Evolutionary conservation across 352 stramenopile genomes (phyloP), one percentile per base, ranked within the genome.

Genomic region (Blastocystis sp.): DNA sequence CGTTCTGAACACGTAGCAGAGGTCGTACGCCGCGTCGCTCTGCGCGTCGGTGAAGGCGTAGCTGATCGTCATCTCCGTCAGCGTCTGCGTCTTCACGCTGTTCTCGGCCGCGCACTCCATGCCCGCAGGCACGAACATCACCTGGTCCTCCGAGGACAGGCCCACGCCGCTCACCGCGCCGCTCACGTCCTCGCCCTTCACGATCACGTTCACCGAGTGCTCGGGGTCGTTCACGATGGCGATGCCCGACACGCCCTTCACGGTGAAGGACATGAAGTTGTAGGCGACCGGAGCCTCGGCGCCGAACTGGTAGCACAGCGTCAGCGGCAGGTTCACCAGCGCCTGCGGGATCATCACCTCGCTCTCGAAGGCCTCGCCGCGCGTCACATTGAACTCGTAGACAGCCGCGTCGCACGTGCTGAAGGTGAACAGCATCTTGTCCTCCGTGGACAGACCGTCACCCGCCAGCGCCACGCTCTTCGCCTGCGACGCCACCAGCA

Each of bases 1-100:
- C n/a, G 19, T 60, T 35, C 29, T 29, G 50, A 89, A 89, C 50
- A 89, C 79, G 50, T 89, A 89, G 60, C 79, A 89, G 12, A 89
- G 13, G 60, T 89, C 79, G 60, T 89, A 89, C 24, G 24, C 26
- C 45, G 51, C 31, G 33, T 85, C 74, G 21, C 41, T 67, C 74
- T 85, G 51, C 37, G 51, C 51, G 24, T 62, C 74, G 3, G 50
- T 70, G 74, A 85, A 85, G 19, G 35, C 55, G 60, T 85, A 85
- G 31, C 0, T 9, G 19, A 85, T 39, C 50, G 24, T 2, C 50
- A 50, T 0, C 21, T 45, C 24, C 26, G 9, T 51, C 74, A 85
- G 13, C 21, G 3, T 51, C 50, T 66, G 74, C 31, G 55, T 31
- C 37, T 69, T 61, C 55, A 85, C 60, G 9, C 51, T 55, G 2